Evolutionary conservation across 192 early-diverging fungal genomes (phyloP), one percentile per base, ranked within the genome.

Genomic region (Backusella tuberculispora): DNA sequence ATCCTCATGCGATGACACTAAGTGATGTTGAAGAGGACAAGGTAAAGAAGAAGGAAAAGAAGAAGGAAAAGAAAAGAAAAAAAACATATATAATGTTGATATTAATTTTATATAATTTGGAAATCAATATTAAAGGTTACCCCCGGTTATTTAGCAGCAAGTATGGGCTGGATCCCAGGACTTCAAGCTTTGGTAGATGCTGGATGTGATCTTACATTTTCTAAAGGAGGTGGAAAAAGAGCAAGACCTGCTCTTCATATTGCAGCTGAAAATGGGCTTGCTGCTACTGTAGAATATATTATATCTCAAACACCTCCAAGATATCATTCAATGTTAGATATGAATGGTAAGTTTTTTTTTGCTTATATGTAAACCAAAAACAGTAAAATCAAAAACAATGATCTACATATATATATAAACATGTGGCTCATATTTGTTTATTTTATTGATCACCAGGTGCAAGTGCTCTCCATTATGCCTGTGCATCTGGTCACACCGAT

Each of bases 91-190:
- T 5, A 3, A 56, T 56, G 50, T 42, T 5, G 3, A 24, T 8
- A 56, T 56, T 21, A 21, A 24, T 24, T 24, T 12, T 24, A 56
- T 56, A 56, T 56, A 60, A 60, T 60, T 26, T 60, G 53, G 9
- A 60, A 60, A 60, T 24, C 26, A 60, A 60, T 60, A 60, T 19
- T 26, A 60, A 66, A 66, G 64, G 40, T 76, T 4, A 71, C 77
- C 26, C 77, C 81, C 8, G 63, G 74, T 37, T 83, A 79, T 48
- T 50, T 83, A 44, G 81, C 81, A 6, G 78, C 81, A 17, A 77
- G 67, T 17, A 63, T 79, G 44, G 75, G 77, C 43, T 83, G 77
- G 77, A 47, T 77, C 40, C 71, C 70, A 13, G 81, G 81, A 17
- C 66, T 83, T 14, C 74, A 76, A 38, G 66, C 46, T 48, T 72